Conservation (phyloP, 495 filamentous ascomycete genomes). For the Aspergillus asperescens region DNA sequence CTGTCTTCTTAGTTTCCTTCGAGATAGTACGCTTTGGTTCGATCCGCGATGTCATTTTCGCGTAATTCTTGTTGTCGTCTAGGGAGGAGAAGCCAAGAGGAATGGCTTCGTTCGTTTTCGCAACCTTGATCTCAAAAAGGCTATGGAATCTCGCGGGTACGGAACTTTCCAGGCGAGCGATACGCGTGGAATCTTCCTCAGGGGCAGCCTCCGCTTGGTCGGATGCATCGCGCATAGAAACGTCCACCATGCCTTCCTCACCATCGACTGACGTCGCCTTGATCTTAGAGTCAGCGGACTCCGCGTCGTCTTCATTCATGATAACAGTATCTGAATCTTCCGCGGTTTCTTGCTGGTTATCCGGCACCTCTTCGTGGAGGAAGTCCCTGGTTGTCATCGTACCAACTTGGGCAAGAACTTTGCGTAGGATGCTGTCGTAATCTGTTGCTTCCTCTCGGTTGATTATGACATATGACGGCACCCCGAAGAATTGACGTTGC, state of each 20-base stretch:
- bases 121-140: conserved; percentile 65
- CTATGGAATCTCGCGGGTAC: conserved; percentile 55
- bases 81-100: conserved; percentile 61
- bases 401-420: conserved; percentile 53
- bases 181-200: conserved; percentile 16
- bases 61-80: conserved; percentile 50
- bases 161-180: conserved; percentile 35
- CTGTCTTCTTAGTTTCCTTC: not conserved
- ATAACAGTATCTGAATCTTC: conserved; percentile 71
- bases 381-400: conserved; percentile 59
- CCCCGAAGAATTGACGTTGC: conserved; percentile 41
- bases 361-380: conserved; percentile 44
- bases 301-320: conserved; percentile 66
- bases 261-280: conserved; percentile 74
- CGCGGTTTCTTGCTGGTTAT: conserved; percentile 25
- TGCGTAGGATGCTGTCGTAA: conserved; percentile 55
- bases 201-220: conserved; percentile 27
- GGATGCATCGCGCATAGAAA: conserved; percentile 68
- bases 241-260: conserved; percentile 86
- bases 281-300: conserved; percentile 64
- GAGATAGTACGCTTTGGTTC: conserved; percentile 9
- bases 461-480: conserved; percentile 56
- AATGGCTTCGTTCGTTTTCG: conserved; percentile 47
- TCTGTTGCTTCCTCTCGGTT: conserved; percentile 56
- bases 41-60: conserved; percentile 51